Evolutionary conservation across 75 land plant genomes (phyloP).

Genomic region (Sequoiadendron giganteum): DNA sequence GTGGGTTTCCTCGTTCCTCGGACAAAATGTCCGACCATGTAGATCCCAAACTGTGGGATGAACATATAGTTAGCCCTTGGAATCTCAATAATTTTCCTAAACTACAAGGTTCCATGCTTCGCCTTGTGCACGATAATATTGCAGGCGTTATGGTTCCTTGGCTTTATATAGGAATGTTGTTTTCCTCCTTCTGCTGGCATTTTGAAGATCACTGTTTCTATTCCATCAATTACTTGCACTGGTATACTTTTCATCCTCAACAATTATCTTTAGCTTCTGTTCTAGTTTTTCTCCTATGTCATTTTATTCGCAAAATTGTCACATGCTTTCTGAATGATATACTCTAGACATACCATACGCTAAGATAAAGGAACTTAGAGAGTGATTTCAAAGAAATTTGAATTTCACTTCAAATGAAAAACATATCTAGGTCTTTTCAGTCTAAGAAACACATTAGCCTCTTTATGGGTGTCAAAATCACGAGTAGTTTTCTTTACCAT

Average conservation of each 20-base stretch:
- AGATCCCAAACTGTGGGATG: constrained; percentile 58
- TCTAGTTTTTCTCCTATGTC: neutral
- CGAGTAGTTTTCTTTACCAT: neutral
- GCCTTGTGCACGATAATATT: constrained; percentile 79
- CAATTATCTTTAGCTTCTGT: neutral
- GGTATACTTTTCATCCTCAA: constrained; percentile 46
- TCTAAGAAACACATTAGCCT: neutral
- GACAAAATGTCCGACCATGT: constrained; percentile 49
- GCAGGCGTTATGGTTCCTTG: constrained; percentile 98
- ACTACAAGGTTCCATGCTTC: constrained; percentile 83
- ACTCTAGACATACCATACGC: neutral
- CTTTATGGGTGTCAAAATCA: neutral
- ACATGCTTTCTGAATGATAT: neutral
- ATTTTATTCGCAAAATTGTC: neutral
- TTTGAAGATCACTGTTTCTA: constrained; percentile 99
- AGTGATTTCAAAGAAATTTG: neutral
- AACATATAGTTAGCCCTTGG: constrained; percentile 76
- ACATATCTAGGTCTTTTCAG: neutral
- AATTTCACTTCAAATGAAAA: neutral
- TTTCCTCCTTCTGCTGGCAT: constrained; percentile 99
- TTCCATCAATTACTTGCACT: constrained; percentile 94
- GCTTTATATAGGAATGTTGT: constrained; percentile 97
- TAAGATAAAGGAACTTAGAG: neutral
- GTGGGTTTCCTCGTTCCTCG: constrained; percentile 80
- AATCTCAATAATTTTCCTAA: constrained; percentile 96